Evolutionary conservation across 108 stramenopile species (phyloP).

Genomic region (Ochromonas danica): DNA sequence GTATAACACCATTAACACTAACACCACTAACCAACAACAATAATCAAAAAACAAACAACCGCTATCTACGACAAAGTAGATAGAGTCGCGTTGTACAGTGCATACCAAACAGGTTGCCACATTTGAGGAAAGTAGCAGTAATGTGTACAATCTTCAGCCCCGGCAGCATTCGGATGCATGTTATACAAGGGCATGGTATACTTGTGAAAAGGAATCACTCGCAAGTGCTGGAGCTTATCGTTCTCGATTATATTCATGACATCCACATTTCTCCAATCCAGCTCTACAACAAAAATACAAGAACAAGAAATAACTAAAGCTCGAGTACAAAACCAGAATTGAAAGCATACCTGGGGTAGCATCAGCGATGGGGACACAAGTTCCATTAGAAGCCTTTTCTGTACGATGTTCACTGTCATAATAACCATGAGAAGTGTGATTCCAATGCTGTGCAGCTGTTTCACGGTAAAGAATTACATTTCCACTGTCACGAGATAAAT

Average conservation of each 20-base stretch:
- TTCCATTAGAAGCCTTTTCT: constrained; percentile 4
- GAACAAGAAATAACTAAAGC: neutral
- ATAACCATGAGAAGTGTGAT: constrained; percentile 14
- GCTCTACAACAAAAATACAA: neutral
- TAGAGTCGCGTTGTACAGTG: neutral
- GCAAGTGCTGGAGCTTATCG: neutral
- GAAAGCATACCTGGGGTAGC: neutral
- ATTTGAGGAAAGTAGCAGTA: constrained; percentile 32
- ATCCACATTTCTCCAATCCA: constrained; percentile 25
- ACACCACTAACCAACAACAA: too few species aligned
- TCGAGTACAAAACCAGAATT: too few species aligned
- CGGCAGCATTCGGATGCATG: neutral
- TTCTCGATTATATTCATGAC: neutral
- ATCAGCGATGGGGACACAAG: constrained; percentile 31
- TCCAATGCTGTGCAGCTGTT: constrained; percentile 36
- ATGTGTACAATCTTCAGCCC: constrained; percentile 1
- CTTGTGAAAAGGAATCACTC: neutral
- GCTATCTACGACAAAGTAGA: too few species aligned
- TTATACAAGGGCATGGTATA: constrained; percentile 6
- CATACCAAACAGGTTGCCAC: constrained; percentile 26
- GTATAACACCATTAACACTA: too few species aligned
- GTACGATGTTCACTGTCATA: neutral
- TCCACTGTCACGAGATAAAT: neutral
- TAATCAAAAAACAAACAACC: too few species aligned
- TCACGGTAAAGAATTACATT: constrained; percentile 32